Percentiles rank a stretch among this genome's conserved stretches.
phyloP scores from a whole-genome alignment of 164 flowering plant species.

The Macadamia tetraphylla region DNA sequence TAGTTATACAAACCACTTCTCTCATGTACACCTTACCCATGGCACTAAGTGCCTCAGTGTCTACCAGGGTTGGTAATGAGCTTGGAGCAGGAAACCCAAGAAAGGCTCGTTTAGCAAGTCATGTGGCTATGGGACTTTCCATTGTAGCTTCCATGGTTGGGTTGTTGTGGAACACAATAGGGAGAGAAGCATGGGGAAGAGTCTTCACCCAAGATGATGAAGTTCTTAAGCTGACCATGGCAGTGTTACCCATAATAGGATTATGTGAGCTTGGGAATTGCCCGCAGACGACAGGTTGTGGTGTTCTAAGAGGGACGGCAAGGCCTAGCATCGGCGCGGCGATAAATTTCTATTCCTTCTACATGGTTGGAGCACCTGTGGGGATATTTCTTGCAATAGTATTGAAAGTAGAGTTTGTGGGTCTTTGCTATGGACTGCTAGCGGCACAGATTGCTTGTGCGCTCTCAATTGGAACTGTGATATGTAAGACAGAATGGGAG shows the following conservation, averaged over 20 bases:
- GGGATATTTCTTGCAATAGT: slow-evolving; percentile 54
- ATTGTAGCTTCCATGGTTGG: slow-evolving; percentile 42
- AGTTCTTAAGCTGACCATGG: slow-evolving; percentile 48
- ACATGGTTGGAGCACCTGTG: slow-evolving; percentile 80
- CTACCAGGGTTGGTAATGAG: slow-evolving; percentile 79
- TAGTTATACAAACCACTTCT: slow-evolving; percentile 91
- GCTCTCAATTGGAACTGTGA: slow-evolving; percentile 47
- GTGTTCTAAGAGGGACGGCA: slow-evolving; percentile 80
- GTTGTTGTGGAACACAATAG: slow-evolving; percentile 50
- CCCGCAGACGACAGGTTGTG: slow-evolving; percentile 91
- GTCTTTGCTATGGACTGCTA: slow-evolving; percentile 86
- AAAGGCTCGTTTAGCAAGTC: slow-evolving; percentile 54
- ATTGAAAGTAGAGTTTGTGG: slow-evolving; percentile 52
- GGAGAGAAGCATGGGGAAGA: slow-evolving; percentile 58
- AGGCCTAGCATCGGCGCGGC: slow-evolving; percentile 64
- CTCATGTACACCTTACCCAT: slow-evolving; percentile 81
- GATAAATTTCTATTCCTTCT: slow-evolving; percentile 78
- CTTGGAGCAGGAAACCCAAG: slow-evolving; percentile 70
- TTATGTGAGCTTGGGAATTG: slow-evolving; percentile 87
- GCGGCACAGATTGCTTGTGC: slow-evolving; percentile 80
- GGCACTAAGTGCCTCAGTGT: slow-evolving; percentile 62
- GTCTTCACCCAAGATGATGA: slow-evolving; percentile 66
- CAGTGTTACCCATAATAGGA: slow-evolving; percentile 73
- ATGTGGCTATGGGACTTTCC: slow-evolving; percentile 42
- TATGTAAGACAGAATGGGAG: slow-evolving; percentile 75